Conservation (phyloP, 2,329 filamentous ascomycete genomes). For the Microcera coccophila region DNA sequence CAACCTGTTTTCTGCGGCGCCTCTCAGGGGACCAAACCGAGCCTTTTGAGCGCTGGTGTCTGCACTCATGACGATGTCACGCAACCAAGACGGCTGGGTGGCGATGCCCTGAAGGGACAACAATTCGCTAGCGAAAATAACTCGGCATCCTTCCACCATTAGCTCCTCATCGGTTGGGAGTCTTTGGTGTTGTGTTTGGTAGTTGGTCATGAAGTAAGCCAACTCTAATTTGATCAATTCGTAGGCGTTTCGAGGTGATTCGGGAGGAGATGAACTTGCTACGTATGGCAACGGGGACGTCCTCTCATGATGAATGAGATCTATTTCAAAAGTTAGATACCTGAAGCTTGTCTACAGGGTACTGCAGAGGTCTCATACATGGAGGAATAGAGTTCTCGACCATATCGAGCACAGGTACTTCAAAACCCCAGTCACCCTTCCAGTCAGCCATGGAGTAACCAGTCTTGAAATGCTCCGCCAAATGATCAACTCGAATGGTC, state of each 20-base stretch:
- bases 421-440: slow-evolving; percentile 69
- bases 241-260: slow-evolving; percentile 55
- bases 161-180: slow-evolving; percentile 50
- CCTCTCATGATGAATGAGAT: slow-evolving; percentile 62
- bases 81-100: slow-evolving; percentile 50
- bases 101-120: slow-evolving; percentile 38
- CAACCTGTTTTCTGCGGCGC: slow-evolving; percentile 45
- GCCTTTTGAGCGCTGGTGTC: slow-evolving; percentile 42
- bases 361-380: slow-evolving; percentile 47
- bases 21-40: slow-evolving; percentile 46
- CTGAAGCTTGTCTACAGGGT: slow-evolving; percentile 35
- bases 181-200: slow-evolving; percentile 38
- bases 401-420: slow-evolving; percentile 56
- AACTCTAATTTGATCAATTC: slow-evolving; percentile 58
- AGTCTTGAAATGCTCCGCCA: slow-evolving; percentile 65
- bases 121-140: slow-evolving; percentile 53
- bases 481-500: slow-evolving; percentile 57
- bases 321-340: slow-evolving; percentile 46
- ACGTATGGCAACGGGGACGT: slow-evolving; percentile 53
- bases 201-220: slow-evolving; percentile 47
- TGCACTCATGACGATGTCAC: slow-evolving; percentile 54
- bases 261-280: slow-evolving; percentile 42
- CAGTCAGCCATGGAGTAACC: slow-evolving; percentile 65
- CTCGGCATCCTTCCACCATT: slow-evolving; percentile 55
- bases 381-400: slow-evolving; percentile 65